Conservation (phyloP, 2,329 filamentous ascomycete species). For the Aspergillus viridinutans region DNA sequence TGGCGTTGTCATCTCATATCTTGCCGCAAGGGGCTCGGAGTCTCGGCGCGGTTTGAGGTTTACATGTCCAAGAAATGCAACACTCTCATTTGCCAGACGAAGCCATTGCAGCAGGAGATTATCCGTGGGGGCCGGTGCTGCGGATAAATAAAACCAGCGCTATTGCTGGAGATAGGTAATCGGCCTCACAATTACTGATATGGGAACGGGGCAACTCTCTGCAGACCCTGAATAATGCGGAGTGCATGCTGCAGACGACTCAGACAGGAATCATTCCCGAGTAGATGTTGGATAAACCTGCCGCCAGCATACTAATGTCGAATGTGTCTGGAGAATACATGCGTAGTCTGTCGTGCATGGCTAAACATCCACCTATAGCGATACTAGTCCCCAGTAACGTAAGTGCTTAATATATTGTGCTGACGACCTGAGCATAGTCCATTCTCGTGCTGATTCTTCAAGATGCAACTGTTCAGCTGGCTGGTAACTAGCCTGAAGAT, state of each 20-base stretch:
- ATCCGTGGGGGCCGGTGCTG: background rate
- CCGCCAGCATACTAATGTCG: background rate
- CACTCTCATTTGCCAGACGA: background rate
- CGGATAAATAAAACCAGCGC: background rate
- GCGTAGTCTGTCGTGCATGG: too few species aligned
- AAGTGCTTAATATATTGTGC: too few species aligned
- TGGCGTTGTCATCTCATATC: background rate
- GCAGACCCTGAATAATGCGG: background rate
- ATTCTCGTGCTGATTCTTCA: too few species aligned
- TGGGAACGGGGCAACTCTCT: background rate
- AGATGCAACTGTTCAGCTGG: too few species aligned
- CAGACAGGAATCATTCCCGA: too few species aligned
- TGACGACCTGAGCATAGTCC: too few species aligned
- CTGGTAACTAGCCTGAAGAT: too few species aligned
- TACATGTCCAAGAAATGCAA: background rate
- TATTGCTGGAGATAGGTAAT: background rate
- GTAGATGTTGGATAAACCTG: background rate
- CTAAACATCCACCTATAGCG: background rate
- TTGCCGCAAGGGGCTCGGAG: background rate
- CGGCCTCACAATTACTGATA: background rate
- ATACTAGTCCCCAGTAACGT: background rate
- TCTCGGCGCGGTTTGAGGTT: background rate
- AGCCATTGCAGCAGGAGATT: background rate
- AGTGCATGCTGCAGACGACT: background rate
- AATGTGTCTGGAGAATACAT: background rate